Evolutionary conservation across 345 rosid species (phyloP).

Genomic region (Psidium guajava): DNA sequence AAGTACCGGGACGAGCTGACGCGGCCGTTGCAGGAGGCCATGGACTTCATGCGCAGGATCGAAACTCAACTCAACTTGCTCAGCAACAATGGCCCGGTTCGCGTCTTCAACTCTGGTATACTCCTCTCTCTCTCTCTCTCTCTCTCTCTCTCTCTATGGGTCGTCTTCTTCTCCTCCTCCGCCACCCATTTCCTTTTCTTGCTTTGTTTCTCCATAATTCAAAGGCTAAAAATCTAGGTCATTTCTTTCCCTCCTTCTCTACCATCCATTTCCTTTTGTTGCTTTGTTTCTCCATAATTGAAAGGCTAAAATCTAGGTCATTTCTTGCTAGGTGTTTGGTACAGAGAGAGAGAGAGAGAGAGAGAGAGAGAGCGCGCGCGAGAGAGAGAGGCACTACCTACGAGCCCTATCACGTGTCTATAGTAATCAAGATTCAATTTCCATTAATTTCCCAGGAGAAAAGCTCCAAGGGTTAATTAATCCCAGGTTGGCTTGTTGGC

Average conservation of each 20-base stretch:
- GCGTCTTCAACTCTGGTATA: conserved; percentile 72
- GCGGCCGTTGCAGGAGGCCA: conserved; percentile 91
- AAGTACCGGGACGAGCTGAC: conserved; percentile 89
- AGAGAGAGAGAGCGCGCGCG: background rate
- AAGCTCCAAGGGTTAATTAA: background rate
- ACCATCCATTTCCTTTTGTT: background rate
- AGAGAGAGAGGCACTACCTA: background rate
- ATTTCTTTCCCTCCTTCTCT: background rate
- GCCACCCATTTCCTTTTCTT: background rate
- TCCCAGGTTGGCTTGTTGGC: background rate
- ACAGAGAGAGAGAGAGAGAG: background rate
- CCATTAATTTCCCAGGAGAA: background rate
- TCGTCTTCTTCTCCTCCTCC: background rate
- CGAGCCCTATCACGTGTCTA: background rate
- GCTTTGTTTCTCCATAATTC: background rate
- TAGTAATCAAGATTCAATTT: background rate
- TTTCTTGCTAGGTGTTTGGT: background rate
- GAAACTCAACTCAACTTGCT: conserved; percentile 82
- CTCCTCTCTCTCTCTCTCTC: background rate
- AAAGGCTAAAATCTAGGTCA: background rate
- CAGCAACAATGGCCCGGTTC: conserved; percentile 57
- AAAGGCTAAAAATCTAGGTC: background rate
- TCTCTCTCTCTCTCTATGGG: background rate
- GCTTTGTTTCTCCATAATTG: background rate
- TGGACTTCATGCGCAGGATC: conserved; percentile 95